Evolutionary conservation across 2,329 filamentous ascomycete genomes (phyloP).

Genomic region (Thermoascus crustaceus): DNA sequence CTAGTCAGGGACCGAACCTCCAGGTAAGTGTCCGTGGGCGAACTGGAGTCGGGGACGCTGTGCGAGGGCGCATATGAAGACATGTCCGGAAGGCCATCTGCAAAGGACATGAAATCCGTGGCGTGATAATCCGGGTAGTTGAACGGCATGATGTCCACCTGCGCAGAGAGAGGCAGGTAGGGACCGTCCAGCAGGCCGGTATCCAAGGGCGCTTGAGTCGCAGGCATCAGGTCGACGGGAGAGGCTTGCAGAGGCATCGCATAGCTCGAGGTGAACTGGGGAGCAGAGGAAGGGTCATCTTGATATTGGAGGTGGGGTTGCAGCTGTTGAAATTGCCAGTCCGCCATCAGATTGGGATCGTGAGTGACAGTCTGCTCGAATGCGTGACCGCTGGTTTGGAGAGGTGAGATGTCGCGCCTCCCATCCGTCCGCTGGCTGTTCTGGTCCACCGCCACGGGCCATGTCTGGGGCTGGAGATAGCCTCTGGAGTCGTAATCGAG

Average conservation of each 20-base stretch:
- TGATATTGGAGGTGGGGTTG: constrained; percentile 33
- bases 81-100: constrained; percentile 42
- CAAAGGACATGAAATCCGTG: constrained; percentile 54
- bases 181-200: constrained; percentile 54
- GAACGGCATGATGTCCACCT: constrained; percentile 57
- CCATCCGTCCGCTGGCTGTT: constrained; percentile 28
- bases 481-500: constrained; percentile 42
- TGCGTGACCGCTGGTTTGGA: constrained; percentile 37
- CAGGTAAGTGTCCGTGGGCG: constrained; percentile 70
- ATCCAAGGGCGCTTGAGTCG: constrained; percentile 55
- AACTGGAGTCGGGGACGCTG: constrained; percentile 46
- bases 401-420: constrained; percentile 34
- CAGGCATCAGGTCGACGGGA: constrained; percentile 48
- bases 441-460: constrained; percentile 37
- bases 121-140: constrained; percentile 75
- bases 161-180: constrained; percentile 48
- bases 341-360: constrained; percentile 37
- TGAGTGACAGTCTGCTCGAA: constrained; percentile 37
- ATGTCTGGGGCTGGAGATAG: constrained; percentile 36
- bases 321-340: constrained; percentile 39
- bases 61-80: constrained; percentile 30
- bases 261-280: constrained; percentile 53
- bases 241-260: constrained; percentile 36
- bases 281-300: constrained; percentile 48
- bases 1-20: constrained; percentile 76